Percentiles rank a stretch among this genome's conserved stretches.
Conservation (phyloP, 2,329 filamentous ascomycete species). For the Dactylonectria estremocensis region DNA sequence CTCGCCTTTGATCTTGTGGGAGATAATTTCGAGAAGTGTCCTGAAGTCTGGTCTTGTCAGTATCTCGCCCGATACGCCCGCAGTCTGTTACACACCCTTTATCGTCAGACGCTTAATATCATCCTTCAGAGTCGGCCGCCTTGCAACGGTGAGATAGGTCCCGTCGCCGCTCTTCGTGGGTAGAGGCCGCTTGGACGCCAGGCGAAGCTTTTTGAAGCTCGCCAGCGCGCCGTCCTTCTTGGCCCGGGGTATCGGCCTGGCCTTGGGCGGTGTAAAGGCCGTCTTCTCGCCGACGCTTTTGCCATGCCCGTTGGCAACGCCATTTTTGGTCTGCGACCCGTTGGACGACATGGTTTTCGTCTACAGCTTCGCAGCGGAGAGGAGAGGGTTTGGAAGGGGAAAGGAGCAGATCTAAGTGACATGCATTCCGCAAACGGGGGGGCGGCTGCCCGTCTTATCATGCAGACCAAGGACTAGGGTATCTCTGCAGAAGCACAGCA, state of each 20-base stretch:
- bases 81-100: conserved; percentile 33
- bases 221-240: conserved; percentile 46
- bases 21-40: conserved; percentile 74
- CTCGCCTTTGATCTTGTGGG: conserved; percentile 74
- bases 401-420: neutral
- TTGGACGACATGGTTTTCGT: conserved; percentile 41
- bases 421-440: neutral
- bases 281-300: conserved; percentile 24
- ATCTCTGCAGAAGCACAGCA: neutral
- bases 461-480: neutral
- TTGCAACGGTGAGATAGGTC: conserved; percentile 66
- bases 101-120: conserved; percentile 43
- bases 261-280: neutral
- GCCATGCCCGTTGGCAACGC: conserved; percentile 41
- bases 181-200: conserved; percentile 72
- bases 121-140: conserved; percentile 56
- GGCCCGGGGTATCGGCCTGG: conserved; percentile 22
- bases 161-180: conserved; percentile 76
- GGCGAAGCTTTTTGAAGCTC: conserved; percentile 52
- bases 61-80: neutral
- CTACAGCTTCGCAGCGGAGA: conserved; percentile 8
- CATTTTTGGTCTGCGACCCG: conserved; percentile 42
- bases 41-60: conserved; percentile 67
- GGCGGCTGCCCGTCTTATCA: conserved; percentile 26
- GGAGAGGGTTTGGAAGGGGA: neutral